Conservation (phyloP, 148 eudicot species). For the Pouteria glomerata region DNA sequence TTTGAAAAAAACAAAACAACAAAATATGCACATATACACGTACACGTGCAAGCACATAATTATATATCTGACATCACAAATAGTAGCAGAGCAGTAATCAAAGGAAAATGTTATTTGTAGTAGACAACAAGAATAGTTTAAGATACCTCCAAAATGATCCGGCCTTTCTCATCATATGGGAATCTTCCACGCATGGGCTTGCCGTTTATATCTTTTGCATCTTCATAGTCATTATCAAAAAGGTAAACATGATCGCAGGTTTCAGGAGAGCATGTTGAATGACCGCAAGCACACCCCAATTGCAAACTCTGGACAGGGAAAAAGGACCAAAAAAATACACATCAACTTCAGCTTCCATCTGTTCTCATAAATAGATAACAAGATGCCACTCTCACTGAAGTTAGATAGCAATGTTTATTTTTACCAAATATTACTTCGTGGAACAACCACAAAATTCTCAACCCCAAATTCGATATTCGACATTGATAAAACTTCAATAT, state of each 20-base stretch:
- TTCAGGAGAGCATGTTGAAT: conserved; percentile 63
- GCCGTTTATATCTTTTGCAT: conserved; percentile 80
- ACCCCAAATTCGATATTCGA: not conserved
- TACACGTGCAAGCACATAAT: too few relatives aligned
- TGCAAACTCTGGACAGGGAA: conserved; percentile 50
- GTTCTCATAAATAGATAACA: not conserved
- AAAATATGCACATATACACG: not conserved
- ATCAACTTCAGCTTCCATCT: not conserved
- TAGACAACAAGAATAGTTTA: not conserved
- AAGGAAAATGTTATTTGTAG: not conserved
- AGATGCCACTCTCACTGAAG: not conserved
- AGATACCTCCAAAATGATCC: conserved; percentile 65
- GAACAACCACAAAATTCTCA: not conserved
- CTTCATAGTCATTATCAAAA: conserved; percentile 80
- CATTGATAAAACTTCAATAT: too few relatives aligned
- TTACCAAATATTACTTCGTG: not conserved
- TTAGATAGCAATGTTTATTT: not conserved
- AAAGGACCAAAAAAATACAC: not conserved
- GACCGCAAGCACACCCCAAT: conserved; percentile 69
- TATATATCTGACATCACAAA: not conserved
- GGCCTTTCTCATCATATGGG: conserved; percentile 82
- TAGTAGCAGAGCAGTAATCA: not conserved
- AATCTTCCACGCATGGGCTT: conserved; percentile 74
- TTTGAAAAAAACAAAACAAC: not conserved
- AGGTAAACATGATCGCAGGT: conserved; percentile 93